Evolutionary conservation across 2,329 filamentous ascomycete species (phyloP), one percentile per base, ranked within the genome.

Genomic region (Arthrobotrys conoides): DNA sequence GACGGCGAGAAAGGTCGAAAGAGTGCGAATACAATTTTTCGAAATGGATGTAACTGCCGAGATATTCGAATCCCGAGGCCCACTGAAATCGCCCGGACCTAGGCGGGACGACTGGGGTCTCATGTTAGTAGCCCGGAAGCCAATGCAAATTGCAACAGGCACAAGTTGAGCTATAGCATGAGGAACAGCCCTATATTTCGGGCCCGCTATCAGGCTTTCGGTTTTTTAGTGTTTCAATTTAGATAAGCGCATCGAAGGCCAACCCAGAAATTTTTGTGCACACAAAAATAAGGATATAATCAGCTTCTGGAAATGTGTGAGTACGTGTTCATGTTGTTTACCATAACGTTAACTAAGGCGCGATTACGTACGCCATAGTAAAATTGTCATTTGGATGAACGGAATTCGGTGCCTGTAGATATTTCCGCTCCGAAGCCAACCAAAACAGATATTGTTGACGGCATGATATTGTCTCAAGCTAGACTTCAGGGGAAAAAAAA

Each of bases 171-270:
- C 12, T 33, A 6, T 6, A 59, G 27, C 53, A 14, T 59, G 53
- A 10, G 8, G 57, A 61, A 33, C 61, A 20, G 41, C 24, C 61
- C 61, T 65, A 65, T 65, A 65, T 49, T 65, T 65, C 61, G 61
- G 61, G 61, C 61, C 61, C 61, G 44, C 30, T 65, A 65, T 49
- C 10, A n/a, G 18, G 38, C 27, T 49, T 9, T 36, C 20, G 1
- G 12, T 10, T 27, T 27, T n/a, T 59, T 44, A 20, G 36, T 12
- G 24, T 44, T n/a, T 44, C 57, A 44, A 44, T 61, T 38, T 10
- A 44, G 20, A 44, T 44, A 18, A 44, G 36, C 36, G 55, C 55
- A 59, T 27, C 16, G 12, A 44, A 44, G 0, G n/a, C 18, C 30
- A 59, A 44, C 14, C 18, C n/a, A 10, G 27, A 9, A 44, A 9